Percentiles rank a stretch among this genome's conserved stretches.
These are phyloP conservation scores for Falciphora oryzae DNA, from an alignment of 2,329 filamentous ascomycete genomes.

Conservation along the genomic window DNA sequence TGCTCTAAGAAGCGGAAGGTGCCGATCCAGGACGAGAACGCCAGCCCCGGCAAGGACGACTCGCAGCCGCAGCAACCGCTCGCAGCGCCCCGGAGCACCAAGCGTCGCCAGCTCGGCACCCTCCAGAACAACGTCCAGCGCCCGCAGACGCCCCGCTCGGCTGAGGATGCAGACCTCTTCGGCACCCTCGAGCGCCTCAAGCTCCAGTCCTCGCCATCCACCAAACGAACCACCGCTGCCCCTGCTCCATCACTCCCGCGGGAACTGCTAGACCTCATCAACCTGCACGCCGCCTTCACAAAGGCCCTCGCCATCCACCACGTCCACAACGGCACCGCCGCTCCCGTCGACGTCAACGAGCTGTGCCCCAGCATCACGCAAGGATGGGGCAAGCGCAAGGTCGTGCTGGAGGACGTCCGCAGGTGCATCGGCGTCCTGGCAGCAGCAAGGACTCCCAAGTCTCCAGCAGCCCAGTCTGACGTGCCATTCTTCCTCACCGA, in stretches of 20 bases:
- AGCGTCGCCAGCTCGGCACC: conserved; percentile 15
- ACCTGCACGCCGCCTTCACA: conserved; percentile 61
- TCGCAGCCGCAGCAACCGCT: conserved; percentile 1
- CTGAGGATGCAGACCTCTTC: conserved; percentile 9
- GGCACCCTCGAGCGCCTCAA: conserved; percentile 32
- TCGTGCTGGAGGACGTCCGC: conserved; percentile 60
- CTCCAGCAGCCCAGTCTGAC: conserved; percentile 11
- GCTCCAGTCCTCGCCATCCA: conserved; percentile 29
- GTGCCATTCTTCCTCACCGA: conserved; percentile 38
- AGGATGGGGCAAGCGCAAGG: conserved; percentile 66
- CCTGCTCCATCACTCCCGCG: conserved; percentile 32
- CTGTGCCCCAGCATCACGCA: conserved; percentile 58
- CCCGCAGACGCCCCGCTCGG: conserved; percentile 22
- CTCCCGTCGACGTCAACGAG: conserved; percentile 57
- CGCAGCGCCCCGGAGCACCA: conserved; percentile 14
- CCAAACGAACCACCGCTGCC: conserved; percentile 24
- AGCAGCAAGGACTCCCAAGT: background rate
- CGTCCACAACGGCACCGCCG: conserved; percentile 59
- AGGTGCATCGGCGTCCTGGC: conserved; percentile 59
- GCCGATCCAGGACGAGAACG: conserved; percentile 20
- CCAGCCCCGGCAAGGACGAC: conserved; percentile 10
- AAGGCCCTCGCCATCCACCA: conserved; percentile 63
- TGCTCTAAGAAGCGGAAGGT: conserved; percentile 34
- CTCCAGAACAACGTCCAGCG: conserved; percentile 10
- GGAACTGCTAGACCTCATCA: conserved; percentile 53